These are phyloP conservation scores for Quercus alba DNA, from an alignment of 306 rosid genomes.

Conservation along the genomic window DNA sequence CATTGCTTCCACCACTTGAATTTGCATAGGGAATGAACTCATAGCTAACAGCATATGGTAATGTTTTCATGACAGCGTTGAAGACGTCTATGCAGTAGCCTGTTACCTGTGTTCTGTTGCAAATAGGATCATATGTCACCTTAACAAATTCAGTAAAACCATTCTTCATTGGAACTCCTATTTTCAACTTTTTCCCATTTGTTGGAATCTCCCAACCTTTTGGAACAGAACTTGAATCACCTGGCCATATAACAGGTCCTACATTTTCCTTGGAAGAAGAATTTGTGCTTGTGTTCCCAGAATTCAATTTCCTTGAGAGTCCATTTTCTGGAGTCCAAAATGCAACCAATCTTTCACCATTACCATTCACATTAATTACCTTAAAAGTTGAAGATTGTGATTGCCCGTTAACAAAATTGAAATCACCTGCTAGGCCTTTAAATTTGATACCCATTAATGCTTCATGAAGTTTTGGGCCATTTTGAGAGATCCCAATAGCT, in stretches of 20 bases:
- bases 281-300: too few species aligned
- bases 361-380: too few species aligned
- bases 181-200: too few species aligned
- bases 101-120: too few species aligned
- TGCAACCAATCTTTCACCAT: too few species aligned
- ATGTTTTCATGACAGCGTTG: constrained; percentile 25
- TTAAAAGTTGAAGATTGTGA: constrained; percentile 2
- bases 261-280: constrained; percentile 14
- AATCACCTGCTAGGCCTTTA: constrained; percentile 16
- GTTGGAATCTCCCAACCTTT: too few species aligned
- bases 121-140: too few species aligned
- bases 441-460: constrained; percentile 16
- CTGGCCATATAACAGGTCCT: background rate
- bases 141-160: too few species aligned
- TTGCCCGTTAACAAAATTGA: constrained; percentile 15
- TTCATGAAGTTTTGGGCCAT: constrained; percentile 32
- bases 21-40: constrained; percentile 1
- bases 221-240: too few species aligned
- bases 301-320: too few species aligned
- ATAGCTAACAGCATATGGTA: constrained; percentile 36
- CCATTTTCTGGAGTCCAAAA: too few species aligned
- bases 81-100: constrained; percentile 60
- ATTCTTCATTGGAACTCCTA: background rate
- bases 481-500: constrained; percentile 26
- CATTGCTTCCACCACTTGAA: too few species aligned